phyloP scores from a whole-genome alignment of 1,284 basidiomycete genomes.

The Takashimella tepidaria region DNA sequence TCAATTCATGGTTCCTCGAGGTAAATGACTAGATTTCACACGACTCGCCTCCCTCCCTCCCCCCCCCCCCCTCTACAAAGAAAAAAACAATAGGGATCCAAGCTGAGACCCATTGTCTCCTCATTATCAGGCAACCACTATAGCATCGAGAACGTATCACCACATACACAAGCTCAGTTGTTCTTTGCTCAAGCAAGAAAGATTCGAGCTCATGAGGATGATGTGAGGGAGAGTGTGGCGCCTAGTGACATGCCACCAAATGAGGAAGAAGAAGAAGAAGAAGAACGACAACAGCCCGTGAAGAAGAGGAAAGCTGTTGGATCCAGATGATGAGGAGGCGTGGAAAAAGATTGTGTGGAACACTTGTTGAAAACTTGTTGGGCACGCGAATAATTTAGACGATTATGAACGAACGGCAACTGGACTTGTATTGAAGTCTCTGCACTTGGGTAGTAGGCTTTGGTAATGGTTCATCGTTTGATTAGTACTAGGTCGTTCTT shows the following conservation, averaged over 20 bases:
- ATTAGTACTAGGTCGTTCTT: no score
- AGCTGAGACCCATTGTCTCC: no score
- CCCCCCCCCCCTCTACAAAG: no score
- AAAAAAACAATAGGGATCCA: no score
- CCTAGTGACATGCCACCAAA: slow-evolving; percentile 2
- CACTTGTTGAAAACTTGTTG: no score
- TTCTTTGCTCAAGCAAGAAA: slow-evolving; percentile 93
- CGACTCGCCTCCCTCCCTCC: neutral
- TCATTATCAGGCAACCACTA: slow-evolving; percentile 95
- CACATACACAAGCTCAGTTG: slow-evolving; percentile 65
- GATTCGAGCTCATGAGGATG: slow-evolving; percentile 51
- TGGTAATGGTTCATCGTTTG: no score
- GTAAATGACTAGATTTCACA: slow-evolving; percentile 49
- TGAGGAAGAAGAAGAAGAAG: slow-evolving; percentile 11
- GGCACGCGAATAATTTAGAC: no score
- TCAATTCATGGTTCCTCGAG: slow-evolving; percentile 85
- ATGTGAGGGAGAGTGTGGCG: slow-evolving; percentile 21
- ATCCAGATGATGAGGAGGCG: neutral
- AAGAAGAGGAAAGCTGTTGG: slow-evolving; percentile 2
- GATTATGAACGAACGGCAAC: no score
- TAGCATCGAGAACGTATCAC: slow-evolving; percentile 77
- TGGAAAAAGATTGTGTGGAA: no score
- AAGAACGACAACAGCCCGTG: slow-evolving; percentile 6
- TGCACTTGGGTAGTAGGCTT: no score
- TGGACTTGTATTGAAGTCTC: no score